Conservation (phyloP, 23 red algal genomes). For the Gracilaria domingensis region DNA sequence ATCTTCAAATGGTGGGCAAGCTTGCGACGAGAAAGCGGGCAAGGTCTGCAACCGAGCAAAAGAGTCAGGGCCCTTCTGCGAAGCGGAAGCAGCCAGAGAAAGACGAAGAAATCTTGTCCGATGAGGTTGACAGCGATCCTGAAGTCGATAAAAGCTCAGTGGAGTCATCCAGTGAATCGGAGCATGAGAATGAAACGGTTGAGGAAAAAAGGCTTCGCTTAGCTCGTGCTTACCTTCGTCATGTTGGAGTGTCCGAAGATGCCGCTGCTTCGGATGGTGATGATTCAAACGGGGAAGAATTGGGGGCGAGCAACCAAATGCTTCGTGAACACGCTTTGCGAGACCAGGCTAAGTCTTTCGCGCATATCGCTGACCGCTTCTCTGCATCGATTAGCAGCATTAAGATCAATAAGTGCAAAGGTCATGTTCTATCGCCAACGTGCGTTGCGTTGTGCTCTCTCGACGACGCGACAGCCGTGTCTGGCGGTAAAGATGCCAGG, state of each 20-base stretch:
- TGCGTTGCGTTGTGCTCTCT: slow-evolving; percentile 37
- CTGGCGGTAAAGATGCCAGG: slow-evolving; percentile 73
- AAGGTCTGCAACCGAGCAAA: background rate
- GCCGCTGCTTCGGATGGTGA: slow-evolving; percentile 52
- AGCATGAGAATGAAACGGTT: slow-evolving; percentile 51
- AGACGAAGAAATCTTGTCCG: slow-evolving; percentile 50
- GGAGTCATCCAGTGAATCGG: slow-evolving; percentile 22
- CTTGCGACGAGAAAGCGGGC: slow-evolving; percentile 8
- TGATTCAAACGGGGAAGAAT: background rate
- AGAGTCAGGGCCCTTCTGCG: background rate
- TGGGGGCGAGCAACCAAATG: slow-evolving; percentile 21
- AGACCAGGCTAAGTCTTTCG: slow-evolving; percentile 33
- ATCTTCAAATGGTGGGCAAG: slow-evolving; percentile 1
- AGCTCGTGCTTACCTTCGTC: slow-evolving; percentile 63
- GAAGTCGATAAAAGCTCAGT: slow-evolving; percentile 14
- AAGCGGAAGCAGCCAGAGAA: slow-evolving; percentile 33
- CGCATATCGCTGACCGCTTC: slow-evolving; percentile 42
- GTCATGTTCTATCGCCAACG: slow-evolving; percentile 57
- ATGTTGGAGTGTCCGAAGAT: slow-evolving; percentile 63
- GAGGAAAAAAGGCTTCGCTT: slow-evolving; percentile 66
- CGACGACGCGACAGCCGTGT: slow-evolving; percentile 57
- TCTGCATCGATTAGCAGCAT: slow-evolving; percentile 9
- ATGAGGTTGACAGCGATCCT: slow-evolving; percentile 21
- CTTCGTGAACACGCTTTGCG: slow-evolving; percentile 45
- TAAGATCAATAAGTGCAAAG: slow-evolving; percentile 27